These are phyloP conservation scores for Paramecium tetraurelia DNA, from an alignment of 73 alveolate species.

Conservation along the genomic window DNA sequence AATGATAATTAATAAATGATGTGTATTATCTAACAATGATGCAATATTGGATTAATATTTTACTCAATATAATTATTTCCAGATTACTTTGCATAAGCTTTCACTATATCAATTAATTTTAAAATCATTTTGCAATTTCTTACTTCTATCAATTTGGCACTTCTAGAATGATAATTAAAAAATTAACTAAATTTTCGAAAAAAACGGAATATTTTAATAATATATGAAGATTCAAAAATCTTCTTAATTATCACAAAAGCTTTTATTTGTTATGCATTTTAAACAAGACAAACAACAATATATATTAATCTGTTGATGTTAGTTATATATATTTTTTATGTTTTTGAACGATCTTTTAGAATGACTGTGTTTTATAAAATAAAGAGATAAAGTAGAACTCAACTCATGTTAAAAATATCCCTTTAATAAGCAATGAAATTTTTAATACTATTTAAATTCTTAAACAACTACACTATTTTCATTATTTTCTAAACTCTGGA, in stretches of 20 bases:
- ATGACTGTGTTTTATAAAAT: not conserved
- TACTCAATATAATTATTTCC: not conserved
- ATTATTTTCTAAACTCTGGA: not conserved
- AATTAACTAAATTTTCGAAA: not conserved
- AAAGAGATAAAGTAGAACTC: not conserved
- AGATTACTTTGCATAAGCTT: not conserved
- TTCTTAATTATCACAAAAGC: not conserved
- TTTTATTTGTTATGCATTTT: not conserved
- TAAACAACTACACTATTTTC: not conserved
- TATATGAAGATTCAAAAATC: not conserved
- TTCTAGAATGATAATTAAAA: not conserved
- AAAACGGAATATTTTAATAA: not conserved
- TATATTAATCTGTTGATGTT: too few relatives aligned
- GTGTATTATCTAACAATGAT: not conserved
- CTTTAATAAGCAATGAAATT: conserved; percentile 63
- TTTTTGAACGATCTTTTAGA: not conserved
- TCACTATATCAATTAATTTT: not conserved
- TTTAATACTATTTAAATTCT: conserved; percentile 44
- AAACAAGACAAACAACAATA: not conserved
- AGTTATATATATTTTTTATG: not conserved
- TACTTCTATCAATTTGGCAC: not conserved
- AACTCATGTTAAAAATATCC: not conserved
- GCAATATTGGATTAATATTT: not conserved
- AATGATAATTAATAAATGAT: not conserved
- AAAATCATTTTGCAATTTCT: not conserved